Conservation (phyloP, 257 asterid species). For the Cinchona pubescens region DNA sequence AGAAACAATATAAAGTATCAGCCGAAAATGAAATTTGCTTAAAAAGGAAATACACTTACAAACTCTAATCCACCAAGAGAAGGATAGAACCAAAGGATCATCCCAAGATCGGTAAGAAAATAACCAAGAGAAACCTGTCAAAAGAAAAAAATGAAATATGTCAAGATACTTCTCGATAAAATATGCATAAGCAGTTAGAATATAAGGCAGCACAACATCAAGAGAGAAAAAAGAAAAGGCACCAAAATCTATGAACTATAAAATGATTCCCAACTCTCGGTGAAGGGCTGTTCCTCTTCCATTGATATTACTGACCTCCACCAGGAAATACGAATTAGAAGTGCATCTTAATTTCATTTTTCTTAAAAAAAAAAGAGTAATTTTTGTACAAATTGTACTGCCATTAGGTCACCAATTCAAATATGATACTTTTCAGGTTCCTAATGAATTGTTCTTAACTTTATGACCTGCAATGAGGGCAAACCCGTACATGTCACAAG, state of each 20-base stretch:
- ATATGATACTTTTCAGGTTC: background rate
- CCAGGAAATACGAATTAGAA: background rate
- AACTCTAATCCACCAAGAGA: constrained; percentile 78
- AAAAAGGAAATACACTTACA: constrained; percentile 43
- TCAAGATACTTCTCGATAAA: background rate
- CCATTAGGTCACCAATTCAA: background rate
- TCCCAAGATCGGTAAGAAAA: constrained; percentile 68
- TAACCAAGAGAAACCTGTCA: constrained; percentile 71
- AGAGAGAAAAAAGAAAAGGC: background rate
- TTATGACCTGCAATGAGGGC: background rate
- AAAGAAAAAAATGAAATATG: constrained; percentile 11
- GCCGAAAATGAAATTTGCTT: background rate
- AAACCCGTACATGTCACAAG: background rate
- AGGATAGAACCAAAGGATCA: constrained; percentile 84
- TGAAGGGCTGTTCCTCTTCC: background rate
- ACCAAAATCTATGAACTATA: background rate
- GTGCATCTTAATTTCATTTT: too few species aligned
- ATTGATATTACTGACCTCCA: background rate
- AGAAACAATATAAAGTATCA: background rate
- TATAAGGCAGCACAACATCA: background rate
- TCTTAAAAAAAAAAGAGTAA: too few species aligned
- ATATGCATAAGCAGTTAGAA: background rate
- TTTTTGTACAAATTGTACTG: background rate
- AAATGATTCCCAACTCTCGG: background rate
- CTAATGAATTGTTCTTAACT: background rate